Evolutionary conservation across 1,284 basidiomycete genomes (phyloP).

Genomic region (Sporisorium exsertum): DNA sequence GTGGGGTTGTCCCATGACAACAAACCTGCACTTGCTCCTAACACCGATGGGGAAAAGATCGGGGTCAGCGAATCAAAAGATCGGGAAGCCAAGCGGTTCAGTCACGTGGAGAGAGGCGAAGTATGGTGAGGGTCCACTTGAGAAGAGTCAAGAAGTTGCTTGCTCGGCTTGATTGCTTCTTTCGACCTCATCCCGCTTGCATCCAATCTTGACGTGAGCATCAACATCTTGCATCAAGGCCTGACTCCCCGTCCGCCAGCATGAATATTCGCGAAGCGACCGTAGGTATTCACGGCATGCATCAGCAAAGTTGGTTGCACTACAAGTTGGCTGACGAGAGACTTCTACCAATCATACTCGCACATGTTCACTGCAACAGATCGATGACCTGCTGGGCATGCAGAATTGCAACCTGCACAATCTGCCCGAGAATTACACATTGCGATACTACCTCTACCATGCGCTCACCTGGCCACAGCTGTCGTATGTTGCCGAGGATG

Average conservation of each 20-base stretch:
- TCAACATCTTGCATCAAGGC: not conserved
- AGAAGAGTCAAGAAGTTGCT: not conserved
- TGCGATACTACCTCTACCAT: conserved; percentile 79
- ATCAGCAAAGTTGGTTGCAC: not conserved
- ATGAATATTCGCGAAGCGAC: conserved; percentile 43
- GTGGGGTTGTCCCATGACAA: not conserved
- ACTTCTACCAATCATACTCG: not conserved
- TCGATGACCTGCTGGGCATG: conserved; percentile 66
- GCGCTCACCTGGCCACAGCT: conserved; percentile 91
- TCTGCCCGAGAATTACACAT: conserved; percentile 68
- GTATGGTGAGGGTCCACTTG: conserved; percentile 1
- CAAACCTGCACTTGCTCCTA: not conserved
- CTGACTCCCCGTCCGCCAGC: no score
- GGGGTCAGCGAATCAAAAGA: not conserved
- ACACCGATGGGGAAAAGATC: no score
- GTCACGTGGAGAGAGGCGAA: not conserved
- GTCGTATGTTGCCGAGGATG: conserved; percentile 92
- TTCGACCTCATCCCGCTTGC: not conserved
- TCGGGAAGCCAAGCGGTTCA: not conserved
- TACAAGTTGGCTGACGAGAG: not conserved
- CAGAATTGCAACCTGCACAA: conserved; percentile 69
- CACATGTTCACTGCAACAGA: conserved; percentile 25
- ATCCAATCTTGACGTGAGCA: conserved; percentile 1
- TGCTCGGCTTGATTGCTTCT: not conserved
- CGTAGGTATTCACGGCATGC: not conserved